Conservation (phyloP, 768 basidiomycete genomes). For the Auricularia heimuer region DNA sequence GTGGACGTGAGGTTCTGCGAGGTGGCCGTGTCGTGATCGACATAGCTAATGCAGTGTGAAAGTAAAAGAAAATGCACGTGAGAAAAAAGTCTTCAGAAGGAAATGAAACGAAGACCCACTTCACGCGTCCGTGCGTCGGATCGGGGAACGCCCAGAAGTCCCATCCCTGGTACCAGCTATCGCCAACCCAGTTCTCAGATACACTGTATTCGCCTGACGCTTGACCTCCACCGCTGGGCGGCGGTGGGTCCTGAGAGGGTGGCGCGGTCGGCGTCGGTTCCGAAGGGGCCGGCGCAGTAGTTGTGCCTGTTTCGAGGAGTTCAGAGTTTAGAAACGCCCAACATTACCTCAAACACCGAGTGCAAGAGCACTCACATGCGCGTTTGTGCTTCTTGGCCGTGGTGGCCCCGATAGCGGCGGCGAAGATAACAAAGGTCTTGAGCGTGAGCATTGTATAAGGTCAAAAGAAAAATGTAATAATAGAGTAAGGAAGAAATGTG, state of each 20-base stretch:
- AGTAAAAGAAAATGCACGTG: neutral
- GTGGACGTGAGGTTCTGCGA: slow-evolving; percentile 49
- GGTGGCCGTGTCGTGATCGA: slow-evolving; percentile 34
- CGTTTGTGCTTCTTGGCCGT: neutral
- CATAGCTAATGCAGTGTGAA: neutral
- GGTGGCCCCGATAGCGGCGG: neutral
- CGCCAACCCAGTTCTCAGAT: neutral
- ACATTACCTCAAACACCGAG: neutral
- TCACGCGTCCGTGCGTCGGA: slow-evolving; percentile 1
- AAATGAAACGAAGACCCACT: neutral
- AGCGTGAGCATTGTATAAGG: neutral
- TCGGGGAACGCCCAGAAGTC: neutral
- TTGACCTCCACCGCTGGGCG: neutral
- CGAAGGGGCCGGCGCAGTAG: neutral
- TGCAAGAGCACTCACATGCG: neutral
- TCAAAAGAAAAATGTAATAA: neutral
- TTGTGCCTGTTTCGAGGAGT: neutral
- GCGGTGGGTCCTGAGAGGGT: neutral
- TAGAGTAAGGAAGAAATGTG: neutral
- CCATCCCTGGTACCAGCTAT: neutral
- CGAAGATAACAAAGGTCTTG: neutral
- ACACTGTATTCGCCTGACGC: neutral
- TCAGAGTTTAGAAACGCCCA: neutral
- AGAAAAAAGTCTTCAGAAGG: neutral
- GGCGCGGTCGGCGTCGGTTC: neutral